Conservation (phyloP, 768 basidiomycete genomes). For the Ephemerocybe angulata region DNA sequence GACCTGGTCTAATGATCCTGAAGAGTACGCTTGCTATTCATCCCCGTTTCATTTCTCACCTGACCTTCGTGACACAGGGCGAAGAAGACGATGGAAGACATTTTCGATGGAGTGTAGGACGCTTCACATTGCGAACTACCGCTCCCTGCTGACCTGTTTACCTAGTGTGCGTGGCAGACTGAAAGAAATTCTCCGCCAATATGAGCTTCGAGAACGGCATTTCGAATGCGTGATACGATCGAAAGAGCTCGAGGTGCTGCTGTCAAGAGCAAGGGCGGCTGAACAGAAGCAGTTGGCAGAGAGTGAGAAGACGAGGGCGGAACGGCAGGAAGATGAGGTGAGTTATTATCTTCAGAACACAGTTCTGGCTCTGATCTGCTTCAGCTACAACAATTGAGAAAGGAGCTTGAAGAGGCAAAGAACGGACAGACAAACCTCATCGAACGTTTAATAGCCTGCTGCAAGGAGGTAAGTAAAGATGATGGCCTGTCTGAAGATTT, state of each 20-base stretch:
- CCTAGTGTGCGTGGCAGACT: constrained; percentile 77
- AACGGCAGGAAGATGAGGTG: constrained; percentile 75
- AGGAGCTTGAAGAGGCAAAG: constrained; percentile 78
- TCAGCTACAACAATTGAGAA: constrained; percentile 65
- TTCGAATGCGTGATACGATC: constrained; percentile 91
- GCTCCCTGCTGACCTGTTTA: constrained; percentile 7
- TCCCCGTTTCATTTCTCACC: neutral
- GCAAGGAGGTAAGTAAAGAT: constrained; percentile 68
- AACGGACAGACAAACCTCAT: constrained; percentile 75
- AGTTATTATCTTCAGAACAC: constrained; percentile 17
- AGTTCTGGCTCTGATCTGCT: neutral
- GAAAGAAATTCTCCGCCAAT: constrained; percentile 83
- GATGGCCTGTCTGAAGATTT: constrained; percentile 1
- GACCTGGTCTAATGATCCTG: constrained; percentile 73
- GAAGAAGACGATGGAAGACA: constrained; percentile 69
- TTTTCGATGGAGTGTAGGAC: constrained; percentile 82
- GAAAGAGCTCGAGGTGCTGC: constrained; percentile 84
- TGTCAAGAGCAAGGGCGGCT: constrained; percentile 83
- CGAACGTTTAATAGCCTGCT: constrained; percentile 80
- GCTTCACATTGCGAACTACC: constrained; percentile 1
- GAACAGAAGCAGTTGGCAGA: constrained; percentile 84
- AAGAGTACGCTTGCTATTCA: constrained; percentile 52
- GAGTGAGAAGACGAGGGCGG: constrained; percentile 63
- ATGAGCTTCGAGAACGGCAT: constrained; percentile 87
- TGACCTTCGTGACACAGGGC: constrained; percentile 44